Evolutionary conservation across 2,329 filamentous ascomycete species (phyloP), one percentile per base, ranked within the genome.

Genomic region (Phialocephala sp.): DNA sequence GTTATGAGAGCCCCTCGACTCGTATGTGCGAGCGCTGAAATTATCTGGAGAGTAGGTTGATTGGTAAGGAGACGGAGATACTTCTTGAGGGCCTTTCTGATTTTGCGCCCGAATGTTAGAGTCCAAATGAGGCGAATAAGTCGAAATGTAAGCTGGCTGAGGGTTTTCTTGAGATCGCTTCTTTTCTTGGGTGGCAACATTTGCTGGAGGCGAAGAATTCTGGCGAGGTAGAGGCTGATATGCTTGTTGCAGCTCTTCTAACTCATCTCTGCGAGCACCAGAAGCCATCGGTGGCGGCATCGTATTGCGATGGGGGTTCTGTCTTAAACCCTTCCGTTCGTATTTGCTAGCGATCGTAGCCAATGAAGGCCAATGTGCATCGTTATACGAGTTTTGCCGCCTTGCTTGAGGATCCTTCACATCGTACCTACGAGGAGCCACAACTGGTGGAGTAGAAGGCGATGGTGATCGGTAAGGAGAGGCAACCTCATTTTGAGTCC

Each of bases 321-420:
- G 4, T 54, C 50, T 54, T 35, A 22, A 54, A 14, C 27, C 22
- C 22, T 54, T 54, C 14, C 50, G 50, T 35, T 54, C 50, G 50
- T 54, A 32, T 54, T 54, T 54, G 27, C 24, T 54, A 54, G 50
- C 50, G 50, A 54, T 32, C 1, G 50, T 35, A 4, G 50, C 22
- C 50, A 54, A 15, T 18, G 50, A 54, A 14, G 50, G 50, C 50
- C 50, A 54, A 18, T 54, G 50, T 2, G 6, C 50, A 15, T 54
- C 50, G 50, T 14, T 54, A 32, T 54, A 54, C 50, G 50, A 54
- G 24, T 54, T 54, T 54, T 54, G 50, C 50, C 50, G 11, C 50
- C 32, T 54, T 35, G 35, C 50, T 18, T 54, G 50, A 32, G 24
- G 50, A 27, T 54, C 50, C 15, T 18, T 32, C 24, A 35, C 27